Evolutionary conservation across 2,329 filamentous ascomycete species (phyloP).

Genomic region (Colletotrichum sp.): DNA sequence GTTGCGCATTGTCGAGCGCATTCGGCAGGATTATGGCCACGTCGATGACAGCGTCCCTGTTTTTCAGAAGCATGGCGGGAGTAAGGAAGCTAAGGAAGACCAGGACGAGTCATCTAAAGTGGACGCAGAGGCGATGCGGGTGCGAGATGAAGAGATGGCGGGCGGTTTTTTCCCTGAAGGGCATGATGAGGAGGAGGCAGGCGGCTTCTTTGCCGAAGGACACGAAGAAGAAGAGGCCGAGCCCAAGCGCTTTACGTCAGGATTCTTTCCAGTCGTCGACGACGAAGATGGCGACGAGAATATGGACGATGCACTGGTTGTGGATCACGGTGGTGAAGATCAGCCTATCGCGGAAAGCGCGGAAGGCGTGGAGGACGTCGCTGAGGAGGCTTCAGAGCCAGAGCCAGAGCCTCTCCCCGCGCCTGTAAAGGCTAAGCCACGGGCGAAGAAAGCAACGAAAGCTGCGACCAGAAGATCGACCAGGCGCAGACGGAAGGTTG

Average conservation of each 20-base stretch:
- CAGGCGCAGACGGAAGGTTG: background rate
- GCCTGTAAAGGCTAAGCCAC: constrained; percentile 10
- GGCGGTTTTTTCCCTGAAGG: constrained; percentile 68
- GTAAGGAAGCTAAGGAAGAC: background rate
- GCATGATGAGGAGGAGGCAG: constrained; percentile 54
- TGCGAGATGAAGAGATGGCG: constrained; percentile 56
- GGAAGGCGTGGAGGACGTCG: background rate
- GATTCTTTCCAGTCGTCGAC: constrained; percentile 54
- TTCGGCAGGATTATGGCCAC: constrained; percentile 77
- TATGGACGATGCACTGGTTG: constrained; percentile 35
- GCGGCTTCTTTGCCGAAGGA: constrained; percentile 66
- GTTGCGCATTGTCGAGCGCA: constrained; percentile 79
- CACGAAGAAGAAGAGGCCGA: constrained; percentile 54
- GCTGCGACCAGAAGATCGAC: constrained; percentile 5
- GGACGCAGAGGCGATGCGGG: constrained; percentile 27
- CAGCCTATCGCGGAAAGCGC: background rate
- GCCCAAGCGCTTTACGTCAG: constrained; percentile 40
- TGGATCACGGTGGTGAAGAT: constrained; percentile 31
- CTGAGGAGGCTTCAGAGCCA: background rate
- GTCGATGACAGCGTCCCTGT: constrained; percentile 57
- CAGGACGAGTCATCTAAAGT: background rate
- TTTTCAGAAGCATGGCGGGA: constrained; percentile 50
- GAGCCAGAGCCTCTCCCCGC: background rate
- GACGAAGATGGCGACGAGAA: constrained; percentile 45
- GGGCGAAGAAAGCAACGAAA: background rate